A percentile compares a stretch with the other conserved stretches of the same genome.
phyloP scores from a whole-genome alignment of 768 basidiomycete species.

The Clavulina sp. region DNA sequence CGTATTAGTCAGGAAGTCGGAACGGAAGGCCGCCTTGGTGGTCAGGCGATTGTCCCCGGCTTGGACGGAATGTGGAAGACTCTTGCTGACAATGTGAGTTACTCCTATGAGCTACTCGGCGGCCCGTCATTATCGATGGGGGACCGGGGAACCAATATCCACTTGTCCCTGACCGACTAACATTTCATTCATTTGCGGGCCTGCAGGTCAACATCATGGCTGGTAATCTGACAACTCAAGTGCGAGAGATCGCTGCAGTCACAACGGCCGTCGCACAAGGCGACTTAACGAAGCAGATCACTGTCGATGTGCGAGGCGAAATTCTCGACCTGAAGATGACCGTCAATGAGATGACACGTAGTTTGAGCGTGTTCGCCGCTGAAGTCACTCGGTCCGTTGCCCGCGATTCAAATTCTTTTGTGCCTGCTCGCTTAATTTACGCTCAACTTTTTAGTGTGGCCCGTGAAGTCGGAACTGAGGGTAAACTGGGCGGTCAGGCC shows the following conservation, averaged over 20 bases:
- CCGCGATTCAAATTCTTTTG: background rate
- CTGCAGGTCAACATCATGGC: background rate
- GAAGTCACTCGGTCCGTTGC: conserved; percentile 34
- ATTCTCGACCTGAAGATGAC: conserved; percentile 70
- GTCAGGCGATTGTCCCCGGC: conserved; percentile 18
- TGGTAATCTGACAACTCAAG: conserved; percentile 15
- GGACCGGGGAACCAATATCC: no score
- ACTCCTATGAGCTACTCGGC: conserved; percentile 1
- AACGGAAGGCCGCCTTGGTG: conserved; percentile 20
- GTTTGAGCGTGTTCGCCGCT: conserved; percentile 67
- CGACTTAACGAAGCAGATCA: conserved; percentile 40
- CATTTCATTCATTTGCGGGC: conserved; percentile 10
- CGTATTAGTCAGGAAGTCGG: conserved; percentile 29
- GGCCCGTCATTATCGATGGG: no score
- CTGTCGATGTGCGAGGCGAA: conserved; percentile 82
- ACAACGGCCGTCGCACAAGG: conserved; percentile 26
- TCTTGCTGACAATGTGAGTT: conserved; percentile 13
- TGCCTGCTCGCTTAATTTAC: background rate
- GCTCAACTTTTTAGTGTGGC: conserved; percentile 41
- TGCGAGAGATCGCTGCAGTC: conserved; percentile 17
- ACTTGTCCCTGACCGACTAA: background rate
- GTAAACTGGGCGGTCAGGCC: conserved; percentile 85
- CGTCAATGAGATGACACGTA: conserved; percentile 90
- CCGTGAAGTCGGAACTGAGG: conserved; percentile 93
- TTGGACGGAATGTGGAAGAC: conserved; percentile 28